Conservation (phyloP, 371 early-diverging fungal species). For the Mortierella polycephala region DNA sequence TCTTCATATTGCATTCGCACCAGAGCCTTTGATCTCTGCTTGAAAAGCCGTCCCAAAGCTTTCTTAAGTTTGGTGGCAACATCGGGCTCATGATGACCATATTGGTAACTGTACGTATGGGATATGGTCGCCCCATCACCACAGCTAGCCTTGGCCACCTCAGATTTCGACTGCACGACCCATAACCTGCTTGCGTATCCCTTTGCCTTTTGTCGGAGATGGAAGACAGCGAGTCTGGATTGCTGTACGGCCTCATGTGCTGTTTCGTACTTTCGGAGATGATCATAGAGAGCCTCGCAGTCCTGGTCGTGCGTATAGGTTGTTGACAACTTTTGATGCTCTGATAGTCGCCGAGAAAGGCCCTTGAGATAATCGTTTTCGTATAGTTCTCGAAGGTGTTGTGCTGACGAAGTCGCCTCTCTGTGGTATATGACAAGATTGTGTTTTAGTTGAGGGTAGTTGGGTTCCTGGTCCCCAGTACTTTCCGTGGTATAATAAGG, state of each 20-base stretch:
- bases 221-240: conserved; percentile 23
- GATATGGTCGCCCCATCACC: conserved; percentile 52
- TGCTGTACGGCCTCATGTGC: conserved; percentile 45
- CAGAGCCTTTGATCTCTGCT: conserved; percentile 47
- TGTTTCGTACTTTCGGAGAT: conserved; percentile 22
- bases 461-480: neutral
- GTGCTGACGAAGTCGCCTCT: conserved; percentile 1
- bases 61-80: conserved; percentile 53
- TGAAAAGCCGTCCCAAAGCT: conserved; percentile 37
- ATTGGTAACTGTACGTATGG: conserved; percentile 50
- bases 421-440: neutral
- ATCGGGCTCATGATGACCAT: conserved; percentile 48
- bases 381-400: conserved; percentile 19
- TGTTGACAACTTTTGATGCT: conserved; percentile 1
- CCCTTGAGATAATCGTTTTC: conserved; percentile 13
- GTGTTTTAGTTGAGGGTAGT: conserved; percentile 6
- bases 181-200: conserved; percentile 54
- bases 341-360: conserved; percentile 11
- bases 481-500: neutral
- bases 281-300: conserved; percentile 11
- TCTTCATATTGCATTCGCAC: conserved; percentile 50
- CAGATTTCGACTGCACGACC: conserved; percentile 47
- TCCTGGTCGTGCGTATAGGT: conserved; percentile 5
- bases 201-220: conserved; percentile 45
- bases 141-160: conserved; percentile 46